Base-by-base conservation (phyloP, 225 moss, liverwort and hornwort genomes). In the Polytrichum commune region DNA sequence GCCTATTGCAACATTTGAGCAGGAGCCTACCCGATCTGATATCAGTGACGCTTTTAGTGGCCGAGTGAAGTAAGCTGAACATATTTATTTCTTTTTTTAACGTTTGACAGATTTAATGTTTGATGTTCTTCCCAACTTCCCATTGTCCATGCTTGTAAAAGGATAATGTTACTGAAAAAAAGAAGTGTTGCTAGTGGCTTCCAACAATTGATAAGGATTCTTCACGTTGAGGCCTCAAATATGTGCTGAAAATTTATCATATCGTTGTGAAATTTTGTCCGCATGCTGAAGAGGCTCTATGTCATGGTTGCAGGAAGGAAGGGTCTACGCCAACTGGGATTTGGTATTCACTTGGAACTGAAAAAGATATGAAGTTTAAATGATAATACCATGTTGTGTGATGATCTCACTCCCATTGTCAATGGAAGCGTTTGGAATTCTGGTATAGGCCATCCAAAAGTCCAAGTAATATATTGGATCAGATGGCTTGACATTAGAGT, bases 31-130 rank as follows among this genome's bases (percentile, higher is more conserved):
- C 38, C 66, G 77, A 8, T 63, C 84, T 60, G 91, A 95, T 68
- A 90, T 98, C 60, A 77, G 90, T 57, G 91, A 98, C 72, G 93
- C 91, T 56, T 95, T 85, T 64, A 88, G 85, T 73, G 95, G 93
- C 56, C 90, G 84, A 80, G n/a, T 61, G 60, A 71, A 68, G 81
- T 82, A 16, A 77, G 74, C 28, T 8, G 9, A 23, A 24, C n/a
- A 18, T 53, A 1, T 25, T 4, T 54, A 46, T 68, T 54, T 62
- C 5, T 1, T 3, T 60, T 29, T 64, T 25, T 20, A 27, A 53
- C 22, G 26, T 19, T 56, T 75, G 8, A 7, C 2, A 16, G 25
- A 56, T 23, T 56, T 60, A 8, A 63, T 65, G 38, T 6, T 27
- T 10, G 19, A 28, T 20, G 20, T 8, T 55, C 1, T 55, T 69